A percentile compares a stretch with the other conserved stretches of the same genome.
phyloP scores from a whole-genome alignment of 2,329 filamentous ascomycete species.

The Erysiphe pulchra region DNA sequence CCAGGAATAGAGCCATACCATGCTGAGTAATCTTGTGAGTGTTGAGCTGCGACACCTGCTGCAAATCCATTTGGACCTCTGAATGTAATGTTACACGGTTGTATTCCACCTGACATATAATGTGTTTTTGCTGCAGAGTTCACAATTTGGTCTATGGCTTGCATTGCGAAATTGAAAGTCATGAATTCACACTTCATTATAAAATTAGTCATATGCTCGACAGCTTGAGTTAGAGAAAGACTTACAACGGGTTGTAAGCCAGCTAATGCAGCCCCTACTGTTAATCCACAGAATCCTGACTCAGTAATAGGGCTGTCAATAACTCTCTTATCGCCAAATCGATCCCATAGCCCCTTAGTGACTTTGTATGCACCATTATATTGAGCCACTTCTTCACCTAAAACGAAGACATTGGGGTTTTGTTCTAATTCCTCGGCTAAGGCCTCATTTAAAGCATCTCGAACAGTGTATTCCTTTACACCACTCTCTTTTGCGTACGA shows the following conservation, averaged over 20 bases:
- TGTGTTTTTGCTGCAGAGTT: conserved; percentile 98
- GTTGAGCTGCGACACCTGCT: conserved; percentile 81
- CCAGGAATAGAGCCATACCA: conserved; percentile 98
- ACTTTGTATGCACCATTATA: conserved; percentile 99
- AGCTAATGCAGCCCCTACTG: conserved; percentile 80
- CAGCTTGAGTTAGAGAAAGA: conserved; percentile 8
- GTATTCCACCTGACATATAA: conserved; percentile 99
- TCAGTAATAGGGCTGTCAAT: conserved; percentile 98
- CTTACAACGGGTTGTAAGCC: conserved; percentile 82
- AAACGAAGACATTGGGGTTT: conserved; percentile 83
- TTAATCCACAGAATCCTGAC: conserved; percentile 80
- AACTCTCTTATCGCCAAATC: conserved; percentile 89
- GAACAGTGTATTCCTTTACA: conserved; percentile 81
- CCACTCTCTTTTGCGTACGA: conserved; percentile 19
- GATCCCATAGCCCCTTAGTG: conserved; percentile 88
- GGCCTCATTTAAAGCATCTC: conserved; percentile 93
- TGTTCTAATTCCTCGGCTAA: conserved; percentile 88
- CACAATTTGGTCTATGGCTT: conserved; percentile 98
- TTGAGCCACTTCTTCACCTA: conserved; percentile 96
- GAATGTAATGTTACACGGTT: conserved; percentile 99
- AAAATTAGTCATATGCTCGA: conserved; percentile 3
- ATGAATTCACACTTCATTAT: conserved; percentile 75
- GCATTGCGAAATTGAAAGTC: conserved; percentile 99
- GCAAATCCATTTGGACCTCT: conserved; percentile 97
- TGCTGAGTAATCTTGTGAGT: conserved; percentile 95